phyloP scores from a whole-genome alignment of 2,329 filamentous ascomycete genomes.

The Didymella glomerata region DNA sequence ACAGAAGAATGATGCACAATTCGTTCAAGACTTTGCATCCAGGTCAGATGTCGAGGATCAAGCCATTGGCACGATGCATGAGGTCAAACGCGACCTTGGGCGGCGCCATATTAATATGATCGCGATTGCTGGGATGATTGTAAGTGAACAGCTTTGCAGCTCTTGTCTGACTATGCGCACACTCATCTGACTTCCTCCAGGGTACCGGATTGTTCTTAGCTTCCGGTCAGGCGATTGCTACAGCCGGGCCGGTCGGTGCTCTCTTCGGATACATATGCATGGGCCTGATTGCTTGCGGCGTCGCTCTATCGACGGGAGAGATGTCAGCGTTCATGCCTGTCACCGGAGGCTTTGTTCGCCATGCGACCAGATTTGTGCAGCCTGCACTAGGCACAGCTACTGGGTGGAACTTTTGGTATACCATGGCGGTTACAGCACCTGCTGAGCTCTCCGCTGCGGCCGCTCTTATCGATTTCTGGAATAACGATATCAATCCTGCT shows the following conservation, averaged over 20 bases:
- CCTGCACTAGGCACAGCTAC: constrained; percentile 43
- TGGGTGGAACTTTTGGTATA: constrained; percentile 14
- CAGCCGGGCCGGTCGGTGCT: not conserved
- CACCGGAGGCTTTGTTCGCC: constrained; percentile 21
- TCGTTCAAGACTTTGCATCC: not conserved
- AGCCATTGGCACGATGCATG: not conserved
- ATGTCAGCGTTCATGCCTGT: constrained; percentile 44
- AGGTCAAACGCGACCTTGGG: not conserved
- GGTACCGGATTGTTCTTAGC: not conserved
- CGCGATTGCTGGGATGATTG: not conserved
- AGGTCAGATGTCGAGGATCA: not conserved
- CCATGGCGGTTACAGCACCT: not conserved
- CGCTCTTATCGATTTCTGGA: not conserved
- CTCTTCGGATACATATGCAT: not conserved
- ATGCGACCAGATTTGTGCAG: constrained; percentile 51
- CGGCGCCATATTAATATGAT: not conserved
- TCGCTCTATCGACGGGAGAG: constrained; percentile 25
- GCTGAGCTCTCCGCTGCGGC: not conserved
- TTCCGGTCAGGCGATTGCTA: not conserved
- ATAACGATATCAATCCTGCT: not conserved
- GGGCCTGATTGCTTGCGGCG: not conserved
- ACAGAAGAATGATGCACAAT: not conserved
- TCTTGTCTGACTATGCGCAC: not conserved
- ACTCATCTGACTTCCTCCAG: not conserved
- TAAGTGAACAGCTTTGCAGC: not conserved